Percentiles rank a stretch among this genome's conserved stretches.
Conservation (phyloP, 805 yeast species). For the Metschnikowia santaceciliae region DNA sequence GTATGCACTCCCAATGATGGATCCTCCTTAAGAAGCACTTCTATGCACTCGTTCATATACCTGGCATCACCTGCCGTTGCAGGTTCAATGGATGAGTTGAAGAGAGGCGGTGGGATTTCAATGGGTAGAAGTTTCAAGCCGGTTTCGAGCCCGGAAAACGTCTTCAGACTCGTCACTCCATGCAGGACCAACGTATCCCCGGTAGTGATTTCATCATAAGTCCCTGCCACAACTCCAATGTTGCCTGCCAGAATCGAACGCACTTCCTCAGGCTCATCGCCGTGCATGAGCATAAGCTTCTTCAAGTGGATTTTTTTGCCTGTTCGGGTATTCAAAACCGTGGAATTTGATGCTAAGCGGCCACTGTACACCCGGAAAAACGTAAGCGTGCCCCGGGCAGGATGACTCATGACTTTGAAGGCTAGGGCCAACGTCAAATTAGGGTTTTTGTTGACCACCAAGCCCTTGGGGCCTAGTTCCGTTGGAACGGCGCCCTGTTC, state of each 20-base stretch:
- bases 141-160: conserved; percentile 40
- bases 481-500: conserved; percentile 26
- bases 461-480: conserved; percentile 42
- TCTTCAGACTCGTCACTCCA: conserved; percentile 38
- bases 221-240: conserved; percentile 84
- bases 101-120: conserved; percentile 86
- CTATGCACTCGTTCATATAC: conserved; percentile 66
- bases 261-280: conserved; percentile 77
- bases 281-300: conserved; percentile 79
- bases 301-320: conserved; percentile 64
- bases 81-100: conserved; percentile 82
- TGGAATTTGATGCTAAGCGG: conserved; percentile 55
- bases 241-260: conserved; percentile 64
- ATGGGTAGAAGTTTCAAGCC: conserved; percentile 66
- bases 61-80: conserved; percentile 75
- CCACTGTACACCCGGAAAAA: conserved; percentile 91
- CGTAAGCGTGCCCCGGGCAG: conserved; percentile 75
- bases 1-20: conserved; percentile 72
- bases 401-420: conserved; percentile 86
- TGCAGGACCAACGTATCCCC: conserved; percentile 86
- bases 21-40: conserved; percentile 73
- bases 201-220: conserved; percentile 66
- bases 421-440: conserved; percentile 75
- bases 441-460: conserved; percentile 52
- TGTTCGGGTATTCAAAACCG: conserved; percentile 64